Evolutionary conservation across 2,329 filamentous ascomycete species (phyloP), one percentile per base, ranked within the genome.

Genomic region (Colletotrichum eleusines): DNA sequence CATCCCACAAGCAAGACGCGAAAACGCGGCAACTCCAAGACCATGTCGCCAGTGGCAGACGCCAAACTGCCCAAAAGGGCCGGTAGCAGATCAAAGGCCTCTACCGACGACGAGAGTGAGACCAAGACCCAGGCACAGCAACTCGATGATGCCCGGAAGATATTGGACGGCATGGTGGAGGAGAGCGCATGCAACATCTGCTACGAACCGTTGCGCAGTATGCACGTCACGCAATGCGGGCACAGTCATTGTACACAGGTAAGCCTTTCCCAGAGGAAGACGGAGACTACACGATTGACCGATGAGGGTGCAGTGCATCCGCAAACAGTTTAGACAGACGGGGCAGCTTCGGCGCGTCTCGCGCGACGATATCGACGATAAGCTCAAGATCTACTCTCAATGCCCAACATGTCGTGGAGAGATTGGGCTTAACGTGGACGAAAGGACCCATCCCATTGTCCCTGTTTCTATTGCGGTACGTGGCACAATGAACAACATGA

Each of bases 141-240:
- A n/a, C n/a, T 40, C 14, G 7, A 18, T 6, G 3, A 33, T 3
- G 8, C 31, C 28, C 14, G 7, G 12, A 16, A 64, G 12, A 48
- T 64, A 3, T 12, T 66, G n/a, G 63, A 66, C 20, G 9, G 26
- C 28, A 16, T 66, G 53, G 63, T 59, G 7, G 31, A 66, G 18
- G 42, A 50, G 6, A 66, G 44, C 14, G 18, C 35, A 33, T 66
- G 63, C 20, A 23, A 6, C 16, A 59, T 66, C 16, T 66, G 63
- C 63, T 59, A 31, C 28, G 20, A 12, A 7, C n/a, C 55, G 26
- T 35, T 58, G 12, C 28, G 57, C 2, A 66, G 33, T 6, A 66
- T 66, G 63, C 55, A 59, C 54, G 38, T 42, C 5, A 20, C 31
- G 1, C 12, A 33, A 3, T 66, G 63, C 33, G 63, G 63, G 5